Evolutionary conservation across 805 yeast species (phyloP).

Genomic region (Hanseniaspora valbyensis): DNA sequence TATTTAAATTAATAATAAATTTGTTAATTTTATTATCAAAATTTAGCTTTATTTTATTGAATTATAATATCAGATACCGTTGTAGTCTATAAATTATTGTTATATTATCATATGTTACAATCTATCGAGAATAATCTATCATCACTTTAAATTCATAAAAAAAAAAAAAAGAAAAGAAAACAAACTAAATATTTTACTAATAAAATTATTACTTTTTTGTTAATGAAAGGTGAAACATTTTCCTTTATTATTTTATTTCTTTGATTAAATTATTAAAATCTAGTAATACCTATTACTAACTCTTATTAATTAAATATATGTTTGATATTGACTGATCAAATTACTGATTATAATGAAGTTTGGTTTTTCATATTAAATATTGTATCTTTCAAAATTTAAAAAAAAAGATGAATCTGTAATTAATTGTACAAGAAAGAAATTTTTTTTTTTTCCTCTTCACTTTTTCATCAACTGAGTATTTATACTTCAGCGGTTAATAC

Average conservation of each 20-base stretch:
- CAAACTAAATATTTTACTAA: neutral
- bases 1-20: neutral
- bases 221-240: too few relatives aligned
- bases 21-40: neutral
- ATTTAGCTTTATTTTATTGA: neutral
- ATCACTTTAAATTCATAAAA: slow-evolving; percentile 22
- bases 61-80: slow-evolving; percentile 77
- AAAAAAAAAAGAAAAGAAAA: slow-evolving; percentile 1
- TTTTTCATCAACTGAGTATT: too few relatives aligned
- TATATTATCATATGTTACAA: slow-evolving; percentile 25
- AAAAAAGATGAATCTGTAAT: neutral
- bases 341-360: too few relatives aligned
- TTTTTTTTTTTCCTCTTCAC: too few relatives aligned
- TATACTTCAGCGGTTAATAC: too few relatives aligned
- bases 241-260: neutral
- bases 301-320: neutral
- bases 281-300: neutral
- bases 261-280: neutral
- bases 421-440: too few relatives aligned
- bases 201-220: neutral
- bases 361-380: too few relatives aligned
- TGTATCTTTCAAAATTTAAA: too few relatives aligned
- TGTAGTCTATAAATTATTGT: slow-evolving; percentile 83
- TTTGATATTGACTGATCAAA: neutral
- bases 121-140: slow-evolving; percentile 32